Evolutionary conservation across 2,329 filamentous ascomycete species (phyloP), one percentile per base, ranked within the genome.

Genomic region (Ustulina deusta): DNA sequence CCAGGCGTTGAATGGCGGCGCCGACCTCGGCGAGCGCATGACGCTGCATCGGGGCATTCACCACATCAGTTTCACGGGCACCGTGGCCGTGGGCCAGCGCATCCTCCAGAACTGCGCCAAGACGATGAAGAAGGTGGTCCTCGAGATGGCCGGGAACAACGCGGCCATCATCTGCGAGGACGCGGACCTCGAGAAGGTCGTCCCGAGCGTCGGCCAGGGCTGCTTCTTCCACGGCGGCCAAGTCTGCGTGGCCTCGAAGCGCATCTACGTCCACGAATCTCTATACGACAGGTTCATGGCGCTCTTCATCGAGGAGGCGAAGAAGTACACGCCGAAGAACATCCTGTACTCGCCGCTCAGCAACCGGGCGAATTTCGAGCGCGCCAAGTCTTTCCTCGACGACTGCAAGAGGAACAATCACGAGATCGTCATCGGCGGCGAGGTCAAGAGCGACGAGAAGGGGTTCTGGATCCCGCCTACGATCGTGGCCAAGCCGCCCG

Each of bases 331-430:
- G 48, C 63, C 51, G 1, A 81, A 84, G 11, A 71, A 76, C 40
- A 77, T 76, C 49, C 75, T 86, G 44, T 83, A 88, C 63, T 86
- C 88, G 0, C 90, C 90, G 0, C 78, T 91, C 2, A 88, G 89
- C 68, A 92, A 92, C 78, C 78, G 83, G 71, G 85, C 88, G 84
- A 90, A 92, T 77, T 91, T 84, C 74, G 85, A 90, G 54, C 84
- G 84, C 27, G 86, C 89, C 29, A 85, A 85, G 72, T 77, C 80
- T 13, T 84, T 89, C 68, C 83, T 91, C 60, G 81, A 82, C 10
- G 86, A 89, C 57, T 86, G 85, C 66, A 82, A 84, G 72, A 80
- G 81, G 69, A 83, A 86, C 42, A 85, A 85, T 55, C 83, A 86
- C 71, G 83, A 84, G 13, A 81, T 87, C 49, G 84, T 84, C 0